Evolutionary conservation across 176 grass and related monocot genomes (phyloP).

Genomic region (Tillandsia fasciculata): DNA sequence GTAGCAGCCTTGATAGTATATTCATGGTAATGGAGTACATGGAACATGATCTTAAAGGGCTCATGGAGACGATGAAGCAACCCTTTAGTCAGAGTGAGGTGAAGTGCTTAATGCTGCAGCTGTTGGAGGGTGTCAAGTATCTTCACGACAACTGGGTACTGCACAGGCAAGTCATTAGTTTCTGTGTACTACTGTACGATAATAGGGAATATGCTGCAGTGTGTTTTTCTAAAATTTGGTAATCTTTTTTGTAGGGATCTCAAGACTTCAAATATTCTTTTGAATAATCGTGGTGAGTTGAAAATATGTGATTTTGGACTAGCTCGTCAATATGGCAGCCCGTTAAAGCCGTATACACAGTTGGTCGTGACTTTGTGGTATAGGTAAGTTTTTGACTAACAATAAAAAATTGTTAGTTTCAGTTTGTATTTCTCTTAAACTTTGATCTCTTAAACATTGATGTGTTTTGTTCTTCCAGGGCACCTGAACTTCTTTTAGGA

Average conservation of each 20-base stretch:
- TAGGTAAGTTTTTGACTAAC: constrained; percentile 34
- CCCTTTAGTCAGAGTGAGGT: constrained; percentile 89
- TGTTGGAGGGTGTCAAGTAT: constrained; percentile 79
- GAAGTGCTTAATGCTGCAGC: constrained; percentile 94
- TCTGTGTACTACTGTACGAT: constrained; percentile 9
- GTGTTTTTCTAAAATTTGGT: constrained; percentile 10
- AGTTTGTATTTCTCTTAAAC: neutral
- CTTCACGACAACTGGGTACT: constrained; percentile 97
- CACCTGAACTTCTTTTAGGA: constrained; percentile 80
- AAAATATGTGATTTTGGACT: constrained; percentile 99
- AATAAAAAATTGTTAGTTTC: neutral
- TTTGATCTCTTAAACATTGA: neutral
- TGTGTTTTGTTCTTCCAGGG: constrained; percentile 32
- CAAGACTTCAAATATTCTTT: constrained; percentile 89
- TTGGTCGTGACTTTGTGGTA: constrained; percentile 96
- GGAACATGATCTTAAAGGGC: constrained; percentile 90
- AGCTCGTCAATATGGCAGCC: constrained; percentile 85
- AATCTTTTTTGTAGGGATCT: constrained; percentile 49
- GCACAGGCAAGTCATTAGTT: constrained; percentile 51
- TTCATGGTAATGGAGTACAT: constrained; percentile 99
- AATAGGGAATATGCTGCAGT: constrained; percentile 6
- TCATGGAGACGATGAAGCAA: constrained; percentile 91
- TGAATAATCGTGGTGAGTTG: constrained; percentile 86
- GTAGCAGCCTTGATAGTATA: constrained; percentile 53
- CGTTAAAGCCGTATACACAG: constrained; percentile 84